These are phyloP conservation scores for Setaria italica DNA, from an alignment of 202 grass and related monocot genomes.

Conservation along the genomic window DNA sequence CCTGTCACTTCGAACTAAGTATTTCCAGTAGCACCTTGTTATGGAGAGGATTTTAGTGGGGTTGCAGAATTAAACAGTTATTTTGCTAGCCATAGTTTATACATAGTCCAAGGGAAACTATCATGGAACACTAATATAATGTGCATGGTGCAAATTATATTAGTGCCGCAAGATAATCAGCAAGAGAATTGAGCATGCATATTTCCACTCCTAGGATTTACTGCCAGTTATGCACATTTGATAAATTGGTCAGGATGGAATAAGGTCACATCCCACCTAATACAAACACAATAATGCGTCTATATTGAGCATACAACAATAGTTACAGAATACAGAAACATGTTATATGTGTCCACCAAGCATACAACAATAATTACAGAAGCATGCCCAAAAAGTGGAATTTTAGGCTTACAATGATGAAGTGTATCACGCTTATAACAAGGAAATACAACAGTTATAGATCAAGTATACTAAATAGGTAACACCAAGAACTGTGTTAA, in stretches of 20 bases:
- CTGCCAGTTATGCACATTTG: conserved; percentile 34
- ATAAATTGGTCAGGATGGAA: conserved; percentile 7
- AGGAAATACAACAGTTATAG: background rate
- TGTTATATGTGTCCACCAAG: background rate
- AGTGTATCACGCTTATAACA: background rate
- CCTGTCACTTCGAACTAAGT: background rate
- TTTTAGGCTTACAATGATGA: background rate
- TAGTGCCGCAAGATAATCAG: background rate
- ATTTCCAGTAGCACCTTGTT: conserved; percentile 8
- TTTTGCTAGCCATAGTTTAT: conserved; percentile 3
- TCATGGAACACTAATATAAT: conserved; percentile 9
- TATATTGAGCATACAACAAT: conserved; percentile 3
- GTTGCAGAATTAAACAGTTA: background rate
- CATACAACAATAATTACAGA: conserved; percentile 15
- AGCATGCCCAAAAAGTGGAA: conserved; percentile 2
- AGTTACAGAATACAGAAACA: conserved; percentile 12
- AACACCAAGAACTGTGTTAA: conserved; percentile 16
- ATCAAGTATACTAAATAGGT: background rate
- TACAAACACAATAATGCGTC: conserved; percentile 1
- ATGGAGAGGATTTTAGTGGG: background rate
- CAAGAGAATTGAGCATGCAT: background rate
- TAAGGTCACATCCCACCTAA: conserved; percentile 14
- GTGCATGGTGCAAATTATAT: background rate
- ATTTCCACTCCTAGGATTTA: conserved; percentile 25
- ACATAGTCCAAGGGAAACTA: background rate